Base-by-base conservation (phyloP, 1,284 basidiomycete genomes). In the Pseudozyma tsukubaensis region DNA sequence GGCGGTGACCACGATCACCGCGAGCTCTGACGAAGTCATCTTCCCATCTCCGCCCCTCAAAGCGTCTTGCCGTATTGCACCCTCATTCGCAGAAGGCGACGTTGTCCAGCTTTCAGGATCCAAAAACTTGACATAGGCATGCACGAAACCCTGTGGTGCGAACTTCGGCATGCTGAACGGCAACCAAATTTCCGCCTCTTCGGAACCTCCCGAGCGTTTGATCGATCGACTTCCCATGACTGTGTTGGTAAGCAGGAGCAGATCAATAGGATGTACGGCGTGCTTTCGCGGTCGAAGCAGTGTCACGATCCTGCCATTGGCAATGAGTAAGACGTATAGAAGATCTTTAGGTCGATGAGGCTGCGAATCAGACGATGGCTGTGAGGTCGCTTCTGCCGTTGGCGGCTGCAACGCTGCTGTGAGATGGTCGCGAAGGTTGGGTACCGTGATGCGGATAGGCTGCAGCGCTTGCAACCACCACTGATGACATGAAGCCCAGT, bases 161-260 rank as follows among this genome's bases (percentile, higher is more conserved):
- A 94, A 97, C 82, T 94, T 94, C 0, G 97, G 96, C 11, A 99
- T 88, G 83, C 96, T 99, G 51, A 99, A 89, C 0, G 97, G 97
- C 2, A 98, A 88, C 93, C 94, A 99, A 5, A 92, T 92, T 19
- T 94, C 91, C 7, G 92, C 88, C 1, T 91, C 93, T 12, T 65
- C 71, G 0, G 59, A 60, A 0, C 57, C 68, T 3, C 77, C 75
- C 0, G 59, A 55, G 1, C 65, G 57, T 50, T 64, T 61, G 88
- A 67, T 90, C 88, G 86, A 91, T 10, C 50, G 48, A 42, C 89
- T 82, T 88, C 86, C 79, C 92, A 88, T 70, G 90, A 89, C 82
- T 0, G 85, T 85, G 18, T 84, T 84, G 19, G 85, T 76, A 35
- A 86, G 75, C 37, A 86, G 71, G 19, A 84, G 82, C 16, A 86